These are phyloP conservation scores for Melanomma pulvis-pyrius DNA, from an alignment of 495 filamentous ascomycete species.

Conservation along the genomic window DNA sequence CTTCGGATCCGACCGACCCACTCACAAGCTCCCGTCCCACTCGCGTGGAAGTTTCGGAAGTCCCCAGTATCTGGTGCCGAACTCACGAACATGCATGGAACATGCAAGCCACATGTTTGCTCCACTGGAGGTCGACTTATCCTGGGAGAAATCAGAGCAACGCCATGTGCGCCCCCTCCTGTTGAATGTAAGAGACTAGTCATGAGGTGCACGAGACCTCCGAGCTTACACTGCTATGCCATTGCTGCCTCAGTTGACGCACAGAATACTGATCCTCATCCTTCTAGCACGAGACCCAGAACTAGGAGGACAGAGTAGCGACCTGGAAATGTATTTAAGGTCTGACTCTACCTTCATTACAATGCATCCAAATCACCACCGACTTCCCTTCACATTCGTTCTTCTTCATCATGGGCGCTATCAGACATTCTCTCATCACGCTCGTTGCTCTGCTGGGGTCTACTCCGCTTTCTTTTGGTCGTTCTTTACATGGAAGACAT, in stretches of 20 bases:
- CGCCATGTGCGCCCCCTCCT: background rate
- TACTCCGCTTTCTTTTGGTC: slow-evolving; percentile 17
- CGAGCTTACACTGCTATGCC: background rate
- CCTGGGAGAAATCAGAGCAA: background rate
- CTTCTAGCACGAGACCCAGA: background rate
- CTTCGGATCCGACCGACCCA: background rate
- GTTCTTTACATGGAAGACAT: slow-evolving; percentile 1
- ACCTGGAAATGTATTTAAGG: slow-evolving; percentile 12
- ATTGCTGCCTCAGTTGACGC: slow-evolving; percentile 2
- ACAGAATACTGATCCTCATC: background rate
- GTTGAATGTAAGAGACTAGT: background rate
- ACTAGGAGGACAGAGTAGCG: background rate
- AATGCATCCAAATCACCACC: slow-evolving; percentile 6
- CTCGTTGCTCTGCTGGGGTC: slow-evolving; percentile 16
- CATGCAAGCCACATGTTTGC: slow-evolving; percentile 20
- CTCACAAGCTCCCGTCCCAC: background rate
- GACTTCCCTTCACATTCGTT: slow-evolving; percentile 16
- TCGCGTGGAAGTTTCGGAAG: background rate
- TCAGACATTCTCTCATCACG: slow-evolving; percentile 21
- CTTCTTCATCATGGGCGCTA: slow-evolving; percentile 18
- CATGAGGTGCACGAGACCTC: slow-evolving; percentile 2
- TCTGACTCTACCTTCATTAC: background rate
- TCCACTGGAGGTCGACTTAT: background rate
- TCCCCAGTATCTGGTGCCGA: background rate
- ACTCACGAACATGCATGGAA: background rate